Base-by-base conservation (phyloP, 2,329 filamentous ascomycete genomes). In the Chaetomium sp. region DNA sequence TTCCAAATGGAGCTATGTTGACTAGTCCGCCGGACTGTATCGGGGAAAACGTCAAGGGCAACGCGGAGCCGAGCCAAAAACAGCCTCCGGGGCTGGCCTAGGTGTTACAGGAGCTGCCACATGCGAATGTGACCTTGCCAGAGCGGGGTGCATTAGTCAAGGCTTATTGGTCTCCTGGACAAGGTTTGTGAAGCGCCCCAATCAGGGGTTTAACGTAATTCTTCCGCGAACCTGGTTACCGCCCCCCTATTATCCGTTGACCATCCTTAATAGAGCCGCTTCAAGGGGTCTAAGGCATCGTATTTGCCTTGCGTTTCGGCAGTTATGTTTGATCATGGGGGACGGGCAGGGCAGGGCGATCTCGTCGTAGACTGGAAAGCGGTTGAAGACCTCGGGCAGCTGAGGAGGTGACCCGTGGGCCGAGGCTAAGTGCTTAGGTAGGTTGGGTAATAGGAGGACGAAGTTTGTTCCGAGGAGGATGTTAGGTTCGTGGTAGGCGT, bases 1-100 rank as follows among this genome's bases (percentile, higher is more conserved):
- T 59, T 65, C 54, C 54, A 19, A 65, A 65, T 50, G 58, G 54
- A 55, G 58, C 27, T 23, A 54, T 58, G 49, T 29, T 27, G 21
- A 31, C 33, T 25, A 35, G 10, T 38, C 19, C 27, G 23, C 63
- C 54, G 63, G 2, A 54, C 59, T 65, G 54, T 25, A 47, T 45
- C 62, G 16, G 53, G 57, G 16, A 62, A 58, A 29, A 47, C 42
- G 23, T 50, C 49, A 5, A 49, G 54, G 33, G 35, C 51, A 57
- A 50, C 7, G n/a, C 47, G 7, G 31, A 57, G 38, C 16, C 57
- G 47, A 62, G 35, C 38, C 53, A 25, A 13, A 56, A 35, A 21
- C 5, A n/a, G 29, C 19, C 27, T n/a, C 21, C 6, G 25, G 25
- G 29, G 21, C 9, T 49, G 27, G n/a, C 19, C 50, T 42, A 53